Evolutionary conservation across 2,329 filamentous ascomycete species (phyloP).

Genomic region (Xylariaceae sp.): DNA sequence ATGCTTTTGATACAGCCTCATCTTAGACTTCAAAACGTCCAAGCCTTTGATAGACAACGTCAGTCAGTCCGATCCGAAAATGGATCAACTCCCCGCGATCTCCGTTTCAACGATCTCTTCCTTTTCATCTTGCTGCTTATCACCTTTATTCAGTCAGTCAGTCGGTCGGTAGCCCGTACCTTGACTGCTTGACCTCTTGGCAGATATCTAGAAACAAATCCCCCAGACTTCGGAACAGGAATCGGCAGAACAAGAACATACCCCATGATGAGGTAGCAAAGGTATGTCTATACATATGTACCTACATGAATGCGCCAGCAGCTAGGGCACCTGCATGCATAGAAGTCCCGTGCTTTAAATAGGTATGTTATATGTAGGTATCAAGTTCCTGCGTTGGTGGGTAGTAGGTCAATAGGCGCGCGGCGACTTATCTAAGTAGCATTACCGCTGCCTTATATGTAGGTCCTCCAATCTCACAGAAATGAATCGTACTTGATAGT

Average conservation of each 20-base stretch:
- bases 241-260: no score
- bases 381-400: no score
- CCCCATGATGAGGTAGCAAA: neutral
- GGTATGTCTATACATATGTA: no score
- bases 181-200: conserved; percentile 2
- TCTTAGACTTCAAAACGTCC: conserved; percentile 19
- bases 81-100: conserved; percentile 19
- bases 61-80: conserved; percentile 13
- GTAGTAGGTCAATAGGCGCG: neutral
- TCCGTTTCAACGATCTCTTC: conserved; percentile 21
- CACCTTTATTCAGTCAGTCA: neutral
- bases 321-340: neutral
- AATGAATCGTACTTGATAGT: neutral
- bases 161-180: no score
- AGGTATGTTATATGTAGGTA: no score
- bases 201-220: conserved; percentile 15
- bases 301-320: neutral
- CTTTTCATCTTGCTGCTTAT: neutral
- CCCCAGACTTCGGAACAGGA: neutral
- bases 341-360: neutral
- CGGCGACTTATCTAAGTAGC: neutral
- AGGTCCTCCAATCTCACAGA: neutral
- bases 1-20: conserved; percentile 27
- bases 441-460: neutral
- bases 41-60: conserved; percentile 1